Base-by-base conservation (phyloP, 192 early-diverging fungal species). In the Dimargaris verticillata region DNA sequence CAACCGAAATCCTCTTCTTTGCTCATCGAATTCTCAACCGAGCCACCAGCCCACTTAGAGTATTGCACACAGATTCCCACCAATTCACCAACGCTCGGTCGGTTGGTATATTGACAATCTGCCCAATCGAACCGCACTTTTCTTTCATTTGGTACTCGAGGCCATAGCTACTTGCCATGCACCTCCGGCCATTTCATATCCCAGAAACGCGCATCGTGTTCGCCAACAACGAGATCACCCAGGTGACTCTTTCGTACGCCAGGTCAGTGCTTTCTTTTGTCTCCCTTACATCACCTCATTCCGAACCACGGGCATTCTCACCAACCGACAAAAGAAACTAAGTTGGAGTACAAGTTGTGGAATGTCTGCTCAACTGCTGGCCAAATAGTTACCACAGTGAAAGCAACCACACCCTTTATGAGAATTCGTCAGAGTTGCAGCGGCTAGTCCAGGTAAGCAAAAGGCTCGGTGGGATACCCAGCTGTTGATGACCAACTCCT, bases 171-270 rank as follows among this genome's bases (percentile, higher is more conserved):
- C 33, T 7, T 38, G 33, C 33, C 33, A 38, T 38, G 33, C 33
- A 2, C 33, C 33, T 38, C 7, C 33, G 33, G 33, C 33, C 33
- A 7, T 28, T 55, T 28, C 53, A 13, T 33, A 55, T 55, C 18
- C 53, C 53, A n/a, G 53, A 55, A 28, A 55, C 53, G 9, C 53
- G 53, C 26, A 29, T 55, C 33, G 17, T 55, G 53, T 33, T 18
- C 28, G 24, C 28, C 26, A n/a, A 55, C 11, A 28, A 28, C 53
- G 28, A 25, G 26, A 33, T 55, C 33, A 33, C 28, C 26, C 53
- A 55, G 33, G 26, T 55, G 22, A 28, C 53, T 33, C 53, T 55
- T 33, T 12, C n/a, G 17, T 55, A 29, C 15, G 22, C 5, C 22
- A 33, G 28, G 53, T 55, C n/a, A 28, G 53, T 55, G 15, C 28